Evolutionary conservation across 2,329 filamentous ascomycete species (phyloP).

Genomic region (Beauveria scarabaeidicola): DNA sequence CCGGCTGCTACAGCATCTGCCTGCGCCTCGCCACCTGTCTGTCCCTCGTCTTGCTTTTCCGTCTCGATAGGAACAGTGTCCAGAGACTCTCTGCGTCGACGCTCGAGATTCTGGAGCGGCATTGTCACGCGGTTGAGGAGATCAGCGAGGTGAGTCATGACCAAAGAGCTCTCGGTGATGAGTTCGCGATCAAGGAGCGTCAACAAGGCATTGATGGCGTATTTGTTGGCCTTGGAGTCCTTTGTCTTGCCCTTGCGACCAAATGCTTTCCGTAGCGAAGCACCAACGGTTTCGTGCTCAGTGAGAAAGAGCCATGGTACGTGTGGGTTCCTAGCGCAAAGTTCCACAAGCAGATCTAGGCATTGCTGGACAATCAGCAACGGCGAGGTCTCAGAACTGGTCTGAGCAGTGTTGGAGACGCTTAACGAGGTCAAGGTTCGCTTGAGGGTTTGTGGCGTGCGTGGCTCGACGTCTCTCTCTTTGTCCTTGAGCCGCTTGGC

Average conservation of each 20-base stretch:
- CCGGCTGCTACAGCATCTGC: conserved; percentile 12
- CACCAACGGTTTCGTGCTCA: conserved; percentile 72
- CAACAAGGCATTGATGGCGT: conserved; percentile 83
- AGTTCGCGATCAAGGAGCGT: conserved; percentile 84
- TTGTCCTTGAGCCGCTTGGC: conserved; percentile 71
- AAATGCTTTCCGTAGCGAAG: conserved; percentile 65
- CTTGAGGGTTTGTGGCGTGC: conserved; percentile 75
- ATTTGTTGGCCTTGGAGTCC: conserved; percentile 76
- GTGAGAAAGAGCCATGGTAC: conserved; percentile 88
- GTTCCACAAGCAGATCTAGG: conserved; percentile 71
- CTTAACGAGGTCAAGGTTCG: conserved; percentile 57
- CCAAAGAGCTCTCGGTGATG: conserved; percentile 92
- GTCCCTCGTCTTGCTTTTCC: conserved; percentile 17
- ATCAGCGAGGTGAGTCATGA: conserved; percentile 88
- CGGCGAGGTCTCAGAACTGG: conserved; percentile 82
- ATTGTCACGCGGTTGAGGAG: conserved; percentile 82
- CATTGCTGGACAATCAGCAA: conserved; percentile 95
- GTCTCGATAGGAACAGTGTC: conserved; percentile 26
- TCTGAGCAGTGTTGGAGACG: conserved; percentile 35
- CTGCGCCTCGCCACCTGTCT: conserved; percentile 23
- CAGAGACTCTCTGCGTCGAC: conserved; percentile 67
- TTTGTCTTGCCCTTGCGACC: conserved; percentile 83
- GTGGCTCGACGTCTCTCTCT: conserved; percentile 49
- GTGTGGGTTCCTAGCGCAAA: conserved; percentile 77
- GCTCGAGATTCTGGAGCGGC: conserved; percentile 72